Base-by-base conservation (phyloP, 352 stramenopile genomes). In the Pythium periplocum region DNA sequence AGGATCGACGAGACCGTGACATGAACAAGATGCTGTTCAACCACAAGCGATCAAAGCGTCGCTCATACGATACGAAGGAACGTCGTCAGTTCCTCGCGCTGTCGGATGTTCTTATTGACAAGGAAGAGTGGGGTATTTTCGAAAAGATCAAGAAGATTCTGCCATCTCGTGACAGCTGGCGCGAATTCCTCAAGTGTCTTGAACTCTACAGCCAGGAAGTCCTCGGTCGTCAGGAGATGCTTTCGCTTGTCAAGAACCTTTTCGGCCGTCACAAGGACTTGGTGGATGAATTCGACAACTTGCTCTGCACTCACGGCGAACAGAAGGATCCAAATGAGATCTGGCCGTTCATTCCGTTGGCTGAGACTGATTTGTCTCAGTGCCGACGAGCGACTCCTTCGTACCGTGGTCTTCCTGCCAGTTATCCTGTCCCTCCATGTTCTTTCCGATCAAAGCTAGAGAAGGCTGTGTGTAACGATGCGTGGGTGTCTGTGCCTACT, bases 141-240 rank as follows among this genome's bases (percentile, higher is more conserved):
- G 88, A 98, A 57, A 90, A 91, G 41, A 96, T 98, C 56, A 98
- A 98, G 68, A 82, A 86, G 50, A 91, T 97, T 53, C 66, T 98
- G 34, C 80, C 86, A 33, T 93, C 90, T 37, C 83, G 94, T 12
- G 88, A 99, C 47, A 94, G 87, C 45, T 98, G 97, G 83, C 82
- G 84, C 26, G 96, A 99, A 73, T 99, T 99, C 62, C 73, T 99
- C 10, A 99, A 99, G 71, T 98, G 92, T 50, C 71, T 99, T 9
- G 96, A 99, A 66, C 71, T 99, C 30, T 99, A 98, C 71, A 95
- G 91, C 35, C 93, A 99, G 57, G 96, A 99, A 68, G 93, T 99
- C 45, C 62, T 99, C 10, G 79, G 83, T n/a, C 76, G 84, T 17
- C 74, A 92, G 38, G 85, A 95, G 60, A 93, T 95, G 82, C 52